Base-by-base conservation (phyloP, 306 rosid species). In the Cicer yamashitae region DNA sequence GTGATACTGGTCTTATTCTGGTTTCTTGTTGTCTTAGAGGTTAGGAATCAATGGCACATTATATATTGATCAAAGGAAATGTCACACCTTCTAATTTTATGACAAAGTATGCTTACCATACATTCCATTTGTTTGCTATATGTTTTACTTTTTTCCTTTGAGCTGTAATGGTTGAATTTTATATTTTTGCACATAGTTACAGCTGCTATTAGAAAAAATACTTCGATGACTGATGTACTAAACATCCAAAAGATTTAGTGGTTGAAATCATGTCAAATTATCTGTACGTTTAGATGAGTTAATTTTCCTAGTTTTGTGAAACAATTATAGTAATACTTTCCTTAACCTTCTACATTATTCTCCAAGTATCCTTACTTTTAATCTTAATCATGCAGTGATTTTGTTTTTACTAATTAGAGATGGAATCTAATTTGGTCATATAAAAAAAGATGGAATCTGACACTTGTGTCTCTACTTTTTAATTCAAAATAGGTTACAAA, bases 401-500 rank as follows among this genome's bases (percentile, higher is more conserved):
- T 34, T 60, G 44, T 60, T 34, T 13, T 60, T 9, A 30, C 66
- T 38, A 60, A 34, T 13, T 60, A 6, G 17, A 12, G 17, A 25
- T n/a, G 66, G 66, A 34, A 60, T 60, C 43, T 60, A 60, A 12
- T 12, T 4, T 12, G 44, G 66, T 13, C 44, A 2, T 34, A 12
- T 6, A 60, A 12, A 60, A 6, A 60, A 30, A 30, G 9, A 60
- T 38, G 41, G 66, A 60, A 60, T 34, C 20, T 60, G 37, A 11
- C 44, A 60, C 66, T 60, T 6, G 18, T 30, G 10, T 34, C 66
- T 60, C 61, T 54, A 3, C 20, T 18, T 54, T 18, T 11, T 20
- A 56, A 15, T 60, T 60, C n/a, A 63, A 63, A 63, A 63, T 63
- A 40, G 7, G 50, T 40, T 63, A 40, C 50, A 40, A 9, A 18